phyloP scores from a whole-genome alignment of 2,329 filamentous ascomycete species.

The Verticillium nonalfalfae region DNA sequence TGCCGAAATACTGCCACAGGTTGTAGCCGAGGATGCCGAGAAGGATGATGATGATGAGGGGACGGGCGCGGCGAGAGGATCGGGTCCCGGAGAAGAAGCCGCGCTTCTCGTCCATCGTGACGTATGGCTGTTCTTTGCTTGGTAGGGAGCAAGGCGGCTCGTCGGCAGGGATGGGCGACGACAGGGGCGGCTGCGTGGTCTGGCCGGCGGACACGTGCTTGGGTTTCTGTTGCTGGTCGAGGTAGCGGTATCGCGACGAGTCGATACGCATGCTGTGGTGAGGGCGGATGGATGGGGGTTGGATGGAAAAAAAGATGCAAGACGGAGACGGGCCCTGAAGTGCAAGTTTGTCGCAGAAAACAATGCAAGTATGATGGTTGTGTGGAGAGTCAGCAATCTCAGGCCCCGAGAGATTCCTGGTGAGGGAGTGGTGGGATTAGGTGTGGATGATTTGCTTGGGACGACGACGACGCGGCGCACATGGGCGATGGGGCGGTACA shows the following conservation, averaged over 20 bases:
- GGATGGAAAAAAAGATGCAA: not conserved
- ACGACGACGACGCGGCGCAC: not conserved
- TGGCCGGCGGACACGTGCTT: not conserved
- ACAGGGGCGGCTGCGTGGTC: not conserved
- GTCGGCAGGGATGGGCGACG: not conserved
- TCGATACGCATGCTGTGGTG: not conserved
- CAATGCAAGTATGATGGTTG: not conserved
- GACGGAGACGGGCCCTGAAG: not conserved
- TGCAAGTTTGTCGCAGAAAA: not conserved
- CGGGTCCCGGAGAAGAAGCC: not conserved
- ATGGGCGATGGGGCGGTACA: not conserved
- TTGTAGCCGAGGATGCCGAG: slow-evolving; percentile 4
- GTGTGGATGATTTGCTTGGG: not conserved
- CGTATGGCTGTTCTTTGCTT: not conserved
- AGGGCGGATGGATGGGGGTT: not conserved
- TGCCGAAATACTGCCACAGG: slow-evolving; percentile 3
- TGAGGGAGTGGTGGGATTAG: not conserved
- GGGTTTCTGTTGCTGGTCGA: not conserved
- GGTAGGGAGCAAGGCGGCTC: not conserved
- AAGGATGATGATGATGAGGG: slow-evolving; percentile 1
- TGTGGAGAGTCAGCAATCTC: not conserved
- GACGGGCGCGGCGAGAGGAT: slow-evolving; percentile 3
- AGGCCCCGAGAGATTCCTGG: not conserved
- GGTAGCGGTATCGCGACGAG: not conserved
- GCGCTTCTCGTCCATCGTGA: slow-evolving; percentile 12